Evolutionary conservation across 2,329 filamentous ascomycete species (phyloP).

Genomic region (Penicillium sp.): DNA sequence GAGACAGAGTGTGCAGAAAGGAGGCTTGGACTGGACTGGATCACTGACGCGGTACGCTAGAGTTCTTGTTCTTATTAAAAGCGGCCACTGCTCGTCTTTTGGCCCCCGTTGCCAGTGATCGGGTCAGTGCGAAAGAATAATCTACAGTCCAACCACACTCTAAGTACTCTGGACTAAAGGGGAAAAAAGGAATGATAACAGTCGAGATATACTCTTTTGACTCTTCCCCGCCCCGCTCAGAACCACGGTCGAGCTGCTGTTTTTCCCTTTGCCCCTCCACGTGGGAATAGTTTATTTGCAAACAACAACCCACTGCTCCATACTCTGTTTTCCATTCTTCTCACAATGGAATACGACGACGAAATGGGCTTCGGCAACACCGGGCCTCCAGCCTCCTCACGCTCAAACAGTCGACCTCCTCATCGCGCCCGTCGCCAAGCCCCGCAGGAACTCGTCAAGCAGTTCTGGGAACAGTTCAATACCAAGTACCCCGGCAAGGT

Average conservation of each 20-base stretch:
- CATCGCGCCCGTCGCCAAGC: constrained; percentile 55
- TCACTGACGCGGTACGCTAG: neutral
- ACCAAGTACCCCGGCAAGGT: constrained; percentile 73
- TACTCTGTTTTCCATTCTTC: neutral
- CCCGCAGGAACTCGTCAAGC: constrained; percentile 70
- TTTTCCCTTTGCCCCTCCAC: too few relatives aligned
- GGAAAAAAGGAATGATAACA: neutral
- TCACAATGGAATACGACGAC: constrained; percentile 36
- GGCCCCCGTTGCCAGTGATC: neutral
- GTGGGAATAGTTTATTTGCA: neutral
- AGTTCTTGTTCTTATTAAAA: neutral
- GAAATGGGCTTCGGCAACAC: constrained; percentile 32
- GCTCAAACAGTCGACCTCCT: constrained; percentile 38
- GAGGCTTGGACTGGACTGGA: constrained; percentile 1
- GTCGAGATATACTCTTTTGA: neutral
- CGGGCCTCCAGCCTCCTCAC: constrained; percentile 35
- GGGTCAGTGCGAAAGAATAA: constrained; percentile 4
- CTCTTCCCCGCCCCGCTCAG: neutral
- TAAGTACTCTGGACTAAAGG: neutral
- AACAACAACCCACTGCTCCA: neutral
- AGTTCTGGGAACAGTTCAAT: constrained; percentile 74
- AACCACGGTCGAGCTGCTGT: neutral
- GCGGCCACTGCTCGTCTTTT: neutral
- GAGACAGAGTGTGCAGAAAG: neutral
- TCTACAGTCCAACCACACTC: neutral